phyloP scores from a whole-genome alignment of 306 rosid species.

The Pyrus communis region DNA sequence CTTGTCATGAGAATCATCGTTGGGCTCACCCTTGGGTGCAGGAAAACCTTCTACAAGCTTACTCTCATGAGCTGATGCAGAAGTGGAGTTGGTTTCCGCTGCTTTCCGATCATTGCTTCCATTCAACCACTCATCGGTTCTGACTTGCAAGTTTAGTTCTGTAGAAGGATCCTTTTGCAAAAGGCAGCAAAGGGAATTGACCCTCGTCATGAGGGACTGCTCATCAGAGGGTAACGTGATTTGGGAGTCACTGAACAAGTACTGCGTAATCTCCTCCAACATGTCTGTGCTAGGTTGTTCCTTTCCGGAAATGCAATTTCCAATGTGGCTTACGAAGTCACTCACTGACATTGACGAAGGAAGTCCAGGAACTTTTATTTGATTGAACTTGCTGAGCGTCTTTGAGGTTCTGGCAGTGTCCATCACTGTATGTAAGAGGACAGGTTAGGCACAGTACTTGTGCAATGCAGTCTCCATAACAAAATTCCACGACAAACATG shows the following conservation, averaged over 20 bases:
- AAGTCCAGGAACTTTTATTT: slow-evolving; percentile 59
- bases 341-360: slow-evolving; percentile 63
- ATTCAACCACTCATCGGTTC: neutral
- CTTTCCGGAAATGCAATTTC: slow-evolving; percentile 46
- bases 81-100: slow-evolving; percentile 14
- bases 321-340: slow-evolving; percentile 58
- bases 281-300: slow-evolving; percentile 28
- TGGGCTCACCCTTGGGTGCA: slow-evolving; percentile 12
- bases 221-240: slow-evolving; percentile 38
- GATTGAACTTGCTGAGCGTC: slow-evolving; percentile 41
- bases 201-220: slow-evolving; percentile 60
- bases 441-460: neutral
- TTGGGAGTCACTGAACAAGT: slow-evolving; percentile 52
- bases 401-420: slow-evolving; percentile 32
- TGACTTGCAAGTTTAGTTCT: slow-evolving; percentile 21
- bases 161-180: slow-evolving; percentile 55
- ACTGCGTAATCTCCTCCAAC: slow-evolving; percentile 59
- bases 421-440: slow-evolving; percentile 22
- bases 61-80: slow-evolving; percentile 17
- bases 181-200: slow-evolving; percentile 65
- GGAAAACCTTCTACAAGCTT: slow-evolving; percentile 15
- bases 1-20: slow-evolving; percentile 29
- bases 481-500: neutral
- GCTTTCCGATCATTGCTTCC: slow-evolving; percentile 10
- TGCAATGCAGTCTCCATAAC: neutral